These are phyloP conservation scores for Boechera stricta DNA, from an alignment of 345 rosid genomes.

Conservation along the genomic window DNA sequence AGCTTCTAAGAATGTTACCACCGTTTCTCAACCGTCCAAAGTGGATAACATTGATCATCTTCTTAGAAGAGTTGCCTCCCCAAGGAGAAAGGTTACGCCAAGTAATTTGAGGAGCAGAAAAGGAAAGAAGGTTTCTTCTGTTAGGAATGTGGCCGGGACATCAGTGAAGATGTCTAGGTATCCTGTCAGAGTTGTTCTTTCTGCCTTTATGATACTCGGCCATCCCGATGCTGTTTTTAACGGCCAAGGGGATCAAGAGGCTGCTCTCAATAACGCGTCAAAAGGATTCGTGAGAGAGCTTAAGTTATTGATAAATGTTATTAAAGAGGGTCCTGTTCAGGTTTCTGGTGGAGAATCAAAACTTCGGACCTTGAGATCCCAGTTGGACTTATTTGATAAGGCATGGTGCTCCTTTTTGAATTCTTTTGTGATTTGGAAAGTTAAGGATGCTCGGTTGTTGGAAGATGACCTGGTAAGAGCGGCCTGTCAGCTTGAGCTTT, in stretches of 20 bases:
- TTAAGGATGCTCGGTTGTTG: constrained; percentile 85
- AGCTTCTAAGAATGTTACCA: constrained; percentile 57
- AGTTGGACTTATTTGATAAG: constrained; percentile 80
- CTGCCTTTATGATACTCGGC: constrained; percentile 95
- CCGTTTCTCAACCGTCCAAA: constrained; percentile 40
- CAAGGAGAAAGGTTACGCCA: constrained; percentile 57
- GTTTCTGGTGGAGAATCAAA: constrained; percentile 52
- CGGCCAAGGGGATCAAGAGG: constrained; percentile 85
- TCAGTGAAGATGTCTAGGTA: constrained; percentile 64
- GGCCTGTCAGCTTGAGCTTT: constrained; percentile 98
- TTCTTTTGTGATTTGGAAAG: constrained; percentile 96
- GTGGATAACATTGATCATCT: constrained; percentile 89
- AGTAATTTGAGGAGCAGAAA: constrained; percentile 57
- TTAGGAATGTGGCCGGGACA: constrained; percentile 51
- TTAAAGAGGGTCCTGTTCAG: constrained; percentile 73
- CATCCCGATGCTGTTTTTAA: constrained; percentile 98
- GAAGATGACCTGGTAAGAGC: constrained; percentile 95
- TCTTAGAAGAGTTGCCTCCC: constrained; percentile 81
- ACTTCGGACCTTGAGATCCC: constrained; percentile 71
- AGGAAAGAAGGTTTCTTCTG: constrained; percentile 53
- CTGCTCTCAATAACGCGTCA: constrained; percentile 72
- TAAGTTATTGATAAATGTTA: constrained; percentile 73
- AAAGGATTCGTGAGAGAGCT: constrained; percentile 66
- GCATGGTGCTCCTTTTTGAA: constrained; percentile 87
- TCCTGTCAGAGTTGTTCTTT: constrained; percentile 85